These are phyloP conservation scores for Anastatica hierochuntica DNA, from an alignment of 345 rosid genomes.

Conservation along the genomic window DNA sequence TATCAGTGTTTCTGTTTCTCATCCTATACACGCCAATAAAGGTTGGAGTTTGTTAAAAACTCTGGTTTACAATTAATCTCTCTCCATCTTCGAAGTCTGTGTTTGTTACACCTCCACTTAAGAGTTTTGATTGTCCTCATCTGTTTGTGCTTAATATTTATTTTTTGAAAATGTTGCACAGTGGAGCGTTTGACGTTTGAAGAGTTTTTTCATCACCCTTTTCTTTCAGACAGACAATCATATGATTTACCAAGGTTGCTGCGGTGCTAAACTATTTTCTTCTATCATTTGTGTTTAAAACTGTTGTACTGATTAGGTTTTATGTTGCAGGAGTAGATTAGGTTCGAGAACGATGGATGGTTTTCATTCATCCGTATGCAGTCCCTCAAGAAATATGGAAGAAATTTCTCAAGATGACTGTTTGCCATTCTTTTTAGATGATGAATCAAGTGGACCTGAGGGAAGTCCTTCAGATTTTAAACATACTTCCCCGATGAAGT, in stretches of 20 bases:
- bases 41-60: background rate
- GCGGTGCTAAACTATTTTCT: background rate
- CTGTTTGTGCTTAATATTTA: slow-evolving; percentile 1
- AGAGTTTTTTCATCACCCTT: slow-evolving; percentile 90
- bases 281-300: background rate
- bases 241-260: slow-evolving; percentile 51
- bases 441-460: slow-evolving; percentile 69
- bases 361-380: slow-evolving; percentile 40
- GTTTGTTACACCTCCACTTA: background rate
- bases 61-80: background rate
- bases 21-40: background rate
- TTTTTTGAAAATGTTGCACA: slow-evolving; percentile 18
- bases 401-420: slow-evolving; percentile 68
- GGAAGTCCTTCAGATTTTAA: slow-evolving; percentile 59
- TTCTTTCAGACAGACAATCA: slow-evolving; percentile 41
- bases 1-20: background rate
- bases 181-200: slow-evolving; percentile 94
- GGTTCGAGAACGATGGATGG: slow-evolving; percentile 35
- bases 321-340: slow-evolving; percentile 38
- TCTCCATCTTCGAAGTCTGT: background rate
- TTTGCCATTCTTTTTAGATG: slow-evolving; percentile 80
- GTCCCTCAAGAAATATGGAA: slow-evolving; percentile 37
- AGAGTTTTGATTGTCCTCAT: background rate
- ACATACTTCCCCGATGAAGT: slow-evolving; percentile 39
- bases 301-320: slow-evolving; percentile 16